phyloP scores from a whole-genome alignment of 2,329 filamentous ascomycete species.

The Fusarium transvaalense region DNA sequence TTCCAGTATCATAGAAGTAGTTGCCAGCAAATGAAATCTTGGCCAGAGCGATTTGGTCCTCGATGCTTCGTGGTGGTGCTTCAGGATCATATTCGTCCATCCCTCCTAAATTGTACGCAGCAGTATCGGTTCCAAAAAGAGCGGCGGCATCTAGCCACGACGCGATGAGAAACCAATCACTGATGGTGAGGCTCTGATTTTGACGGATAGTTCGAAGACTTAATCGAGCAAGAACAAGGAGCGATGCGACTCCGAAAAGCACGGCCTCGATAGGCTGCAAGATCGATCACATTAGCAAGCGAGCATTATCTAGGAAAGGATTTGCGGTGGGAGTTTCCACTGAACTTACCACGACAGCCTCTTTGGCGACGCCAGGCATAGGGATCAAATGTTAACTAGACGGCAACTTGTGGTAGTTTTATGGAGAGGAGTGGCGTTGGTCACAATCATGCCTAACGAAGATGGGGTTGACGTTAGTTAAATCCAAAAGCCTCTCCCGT shows the following conservation, averaged over 20 bases:
- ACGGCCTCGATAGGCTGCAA: slow-evolving; percentile 49
- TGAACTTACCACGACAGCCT: slow-evolving; percentile 36
- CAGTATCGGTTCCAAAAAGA: slow-evolving; percentile 45
- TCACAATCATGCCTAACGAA: neutral
- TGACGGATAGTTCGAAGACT: slow-evolving; percentile 46
- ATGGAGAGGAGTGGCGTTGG: neutral
- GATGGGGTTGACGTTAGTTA: slow-evolving; percentile 28
- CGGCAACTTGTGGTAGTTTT: neutral
- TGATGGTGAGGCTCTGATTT: slow-evolving; percentile 45
- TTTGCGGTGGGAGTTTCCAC: neutral
- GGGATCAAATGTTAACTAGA: neutral
- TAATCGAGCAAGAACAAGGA: slow-evolving; percentile 43
- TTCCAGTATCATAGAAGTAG: slow-evolving; percentile 51
- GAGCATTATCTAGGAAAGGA: neutral
- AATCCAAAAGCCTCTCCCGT: slow-evolving; percentile 12
- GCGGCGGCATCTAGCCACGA: slow-evolving; percentile 47
- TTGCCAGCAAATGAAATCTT: slow-evolving; percentile 50
- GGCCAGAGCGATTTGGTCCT: slow-evolving; percentile 41
- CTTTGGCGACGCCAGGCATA: slow-evolving; percentile 38
- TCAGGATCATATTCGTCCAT: slow-evolving; percentile 47
- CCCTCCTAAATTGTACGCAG: slow-evolving; percentile 47
- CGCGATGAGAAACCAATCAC: slow-evolving; percentile 48
- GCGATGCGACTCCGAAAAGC: slow-evolving; percentile 41
- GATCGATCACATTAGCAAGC: slow-evolving; percentile 22
- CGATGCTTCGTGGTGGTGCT: slow-evolving; percentile 11